phyloP scores from a whole-genome alignment of 2,329 filamentous ascomycete genomes.

The Ceratocystis huliohia region DNA sequence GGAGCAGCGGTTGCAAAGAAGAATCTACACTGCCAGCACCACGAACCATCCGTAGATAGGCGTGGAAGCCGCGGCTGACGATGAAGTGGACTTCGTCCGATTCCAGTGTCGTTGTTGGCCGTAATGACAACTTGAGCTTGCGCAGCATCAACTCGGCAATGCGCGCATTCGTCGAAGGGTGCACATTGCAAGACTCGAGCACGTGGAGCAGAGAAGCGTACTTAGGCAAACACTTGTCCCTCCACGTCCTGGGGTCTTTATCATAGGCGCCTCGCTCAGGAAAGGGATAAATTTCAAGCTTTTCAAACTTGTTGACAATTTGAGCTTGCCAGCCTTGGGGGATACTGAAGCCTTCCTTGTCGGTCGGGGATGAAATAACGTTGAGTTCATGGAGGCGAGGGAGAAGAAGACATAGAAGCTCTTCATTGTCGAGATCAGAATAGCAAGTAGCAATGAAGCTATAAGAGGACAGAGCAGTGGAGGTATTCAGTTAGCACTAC shows the following conservation, averaged over 20 bases:
- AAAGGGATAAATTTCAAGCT: slow-evolving; percentile 50
- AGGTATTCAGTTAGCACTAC: not conserved
- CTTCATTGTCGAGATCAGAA: slow-evolving; percentile 52
- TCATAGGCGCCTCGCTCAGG: slow-evolving; percentile 51
- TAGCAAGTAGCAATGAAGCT: slow-evolving; percentile 67
- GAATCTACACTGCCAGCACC: slow-evolving; percentile 45
- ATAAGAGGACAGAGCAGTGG: not conserved
- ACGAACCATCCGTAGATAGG: slow-evolving; percentile 55
- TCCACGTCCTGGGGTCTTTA: slow-evolving; percentile 49
- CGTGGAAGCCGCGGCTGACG: slow-evolving; percentile 59
- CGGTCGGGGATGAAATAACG: slow-evolving; percentile 41
- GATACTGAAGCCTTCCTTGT: slow-evolving; percentile 43
- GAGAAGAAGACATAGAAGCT: slow-evolving; percentile 55
- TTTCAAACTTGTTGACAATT: slow-evolving; percentile 57
- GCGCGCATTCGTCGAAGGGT: slow-evolving; percentile 52
- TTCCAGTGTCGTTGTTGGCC: slow-evolving; percentile 45
- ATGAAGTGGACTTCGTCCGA: slow-evolving; percentile 60
- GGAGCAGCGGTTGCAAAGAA: slow-evolving; percentile 51
- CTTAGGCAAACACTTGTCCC: slow-evolving; percentile 50
- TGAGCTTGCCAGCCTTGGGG: slow-evolving; percentile 61
- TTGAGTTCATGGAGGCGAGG: slow-evolving; percentile 48
- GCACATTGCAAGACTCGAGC: slow-evolving; percentile 47
- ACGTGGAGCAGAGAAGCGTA: slow-evolving; percentile 56
- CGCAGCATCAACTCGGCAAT: slow-evolving; percentile 53
- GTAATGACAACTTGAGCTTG: slow-evolving; percentile 52